Evolutionary conservation across 805 yeast genomes (phyloP), one percentile per base, ranked within the genome.

Genomic region (Nakazawaea peltata): DNA sequence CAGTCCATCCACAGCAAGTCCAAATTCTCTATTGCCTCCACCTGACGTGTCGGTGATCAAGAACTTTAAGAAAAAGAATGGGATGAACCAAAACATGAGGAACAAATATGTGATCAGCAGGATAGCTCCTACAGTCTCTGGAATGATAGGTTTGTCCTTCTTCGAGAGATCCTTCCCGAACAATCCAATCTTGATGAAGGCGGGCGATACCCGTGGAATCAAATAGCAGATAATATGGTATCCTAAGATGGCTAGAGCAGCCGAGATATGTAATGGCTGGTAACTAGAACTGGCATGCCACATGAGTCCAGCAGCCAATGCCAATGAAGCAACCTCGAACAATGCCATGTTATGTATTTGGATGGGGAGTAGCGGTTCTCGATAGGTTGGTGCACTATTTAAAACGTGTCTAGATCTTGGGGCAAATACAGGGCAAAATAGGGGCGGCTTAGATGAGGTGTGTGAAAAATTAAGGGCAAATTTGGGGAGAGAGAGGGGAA

Each of bases 81-180:
- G 98, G 27, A 90, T 83, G 54, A 85, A 80, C 43, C 81, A 68
- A 48, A 86, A 72, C 84, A 92, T 80, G 28, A 83, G 56, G 44
- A 87, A 76, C 37, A 92, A 56, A 53, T 88, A 87, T 0, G 87
- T 77, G 4, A 82, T 67, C 0, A 95, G 92, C 4, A 86, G 72
- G 0, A 90, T 81, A 2, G 86, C 80, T n/a, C 98, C 98, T 65
- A 90, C 77, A 0, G 94, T 74, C 59, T 92, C 98, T 1, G 98
- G 92, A 8, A 86, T 68, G 2, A 77, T 64, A 0, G 94, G 94
- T 28, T 57, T 65, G n/a, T 74, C 74, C n/a, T 53, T 56, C 54
- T 92, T 92, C 29, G 87, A 78, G 50, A 87, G 47, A 54, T 92
- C 98, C 42, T 69, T 74, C 8, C 98, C 98, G 42, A 61, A 71